These are phyloP conservation scores for Rhodotorula graminis DNA, from an alignment of 768 basidiomycete genomes.

Conservation along the genomic window DNA sequence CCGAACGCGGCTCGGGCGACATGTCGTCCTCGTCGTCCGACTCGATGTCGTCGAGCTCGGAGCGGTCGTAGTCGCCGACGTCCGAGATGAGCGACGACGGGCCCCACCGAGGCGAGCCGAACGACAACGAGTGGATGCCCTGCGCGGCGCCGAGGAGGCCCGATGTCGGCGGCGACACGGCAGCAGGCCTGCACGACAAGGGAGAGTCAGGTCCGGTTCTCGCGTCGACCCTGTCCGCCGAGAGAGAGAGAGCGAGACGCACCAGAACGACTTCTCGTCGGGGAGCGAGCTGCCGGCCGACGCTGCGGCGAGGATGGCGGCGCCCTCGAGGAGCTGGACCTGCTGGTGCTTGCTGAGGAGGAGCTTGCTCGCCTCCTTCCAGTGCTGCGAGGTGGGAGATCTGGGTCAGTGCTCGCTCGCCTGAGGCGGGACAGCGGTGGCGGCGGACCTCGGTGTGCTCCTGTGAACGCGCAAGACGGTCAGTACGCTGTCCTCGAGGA, in stretches of 20 bases:
- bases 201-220: no score
- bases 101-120: conserved; percentile 27
- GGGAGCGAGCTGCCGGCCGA: conserved; percentile 79
- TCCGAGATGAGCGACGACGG: conserved; percentile 33
- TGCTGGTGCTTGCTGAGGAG: conserved; percentile 94
- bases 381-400: conserved; percentile 52
- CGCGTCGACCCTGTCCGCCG: no score
- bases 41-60: conserved; percentile 22
- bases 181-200: conserved; percentile 36
- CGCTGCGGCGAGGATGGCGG: conserved; percentile 72
- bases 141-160: conserved; percentile 42
- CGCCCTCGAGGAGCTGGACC: conserved; percentile 94
- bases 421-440: background rate
- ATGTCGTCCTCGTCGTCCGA: conserved; percentile 23
- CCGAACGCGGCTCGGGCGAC: conserved; percentile 17
- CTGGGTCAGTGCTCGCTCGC: background rate
- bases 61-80: conserved; percentile 24
- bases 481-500: background rate
- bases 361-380: conserved; percentile 86
- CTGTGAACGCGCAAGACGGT: conserved; percentile 4
- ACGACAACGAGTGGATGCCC: conserved; percentile 40
- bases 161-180: conserved; percentile 43
- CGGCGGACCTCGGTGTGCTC: conserved; percentile 35
- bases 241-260: background rate
- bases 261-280: conserved; percentile 83